Conservation (phyloP, 495 filamentous ascomycete species). For the Emericellopsis terricola region DNA sequence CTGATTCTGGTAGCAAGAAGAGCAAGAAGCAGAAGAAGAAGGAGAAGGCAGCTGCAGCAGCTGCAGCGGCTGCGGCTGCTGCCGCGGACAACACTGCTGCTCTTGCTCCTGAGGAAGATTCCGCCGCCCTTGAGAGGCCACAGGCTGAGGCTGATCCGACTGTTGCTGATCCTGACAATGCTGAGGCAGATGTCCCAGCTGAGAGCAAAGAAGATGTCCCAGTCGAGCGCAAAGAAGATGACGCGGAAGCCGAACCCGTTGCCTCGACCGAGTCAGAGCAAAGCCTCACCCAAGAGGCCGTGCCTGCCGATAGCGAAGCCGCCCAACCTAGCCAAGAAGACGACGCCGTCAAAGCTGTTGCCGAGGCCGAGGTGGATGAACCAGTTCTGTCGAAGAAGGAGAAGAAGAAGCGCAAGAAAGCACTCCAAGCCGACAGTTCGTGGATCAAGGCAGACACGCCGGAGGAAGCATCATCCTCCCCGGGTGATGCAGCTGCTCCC, state of each 20-base stretch:
- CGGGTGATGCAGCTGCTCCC: no score
- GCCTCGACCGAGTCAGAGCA: no score
- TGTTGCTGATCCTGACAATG: neutral
- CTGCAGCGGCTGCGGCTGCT: constrained; percentile 1
- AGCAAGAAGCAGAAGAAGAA: constrained; percentile 14
- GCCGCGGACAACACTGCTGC: neutral
- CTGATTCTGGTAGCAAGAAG: constrained; percentile 6
- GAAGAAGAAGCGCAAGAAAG: constrained; percentile 1
- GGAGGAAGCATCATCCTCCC: no score
- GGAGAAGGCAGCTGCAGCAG: constrained; percentile 1
- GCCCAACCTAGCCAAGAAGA: no score
- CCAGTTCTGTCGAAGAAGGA: constrained; percentile 1
- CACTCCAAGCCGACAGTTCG: neutral
- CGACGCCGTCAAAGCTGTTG: no score
- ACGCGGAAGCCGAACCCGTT: no score
- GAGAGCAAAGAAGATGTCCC: neutral
- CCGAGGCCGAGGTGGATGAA: no score
- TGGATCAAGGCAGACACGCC: neutral
- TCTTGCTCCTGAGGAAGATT: neutral
- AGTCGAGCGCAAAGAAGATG: neutral
- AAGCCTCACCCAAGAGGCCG: no score
- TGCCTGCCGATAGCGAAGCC: no score
- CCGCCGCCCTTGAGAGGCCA: neutral
- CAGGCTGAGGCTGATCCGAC: no score
- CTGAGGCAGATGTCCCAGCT: neutral